Base-by-base conservation (phyloP, 768 basidiomycete genomes). In the Amanita pseudoporphyria region DNA sequence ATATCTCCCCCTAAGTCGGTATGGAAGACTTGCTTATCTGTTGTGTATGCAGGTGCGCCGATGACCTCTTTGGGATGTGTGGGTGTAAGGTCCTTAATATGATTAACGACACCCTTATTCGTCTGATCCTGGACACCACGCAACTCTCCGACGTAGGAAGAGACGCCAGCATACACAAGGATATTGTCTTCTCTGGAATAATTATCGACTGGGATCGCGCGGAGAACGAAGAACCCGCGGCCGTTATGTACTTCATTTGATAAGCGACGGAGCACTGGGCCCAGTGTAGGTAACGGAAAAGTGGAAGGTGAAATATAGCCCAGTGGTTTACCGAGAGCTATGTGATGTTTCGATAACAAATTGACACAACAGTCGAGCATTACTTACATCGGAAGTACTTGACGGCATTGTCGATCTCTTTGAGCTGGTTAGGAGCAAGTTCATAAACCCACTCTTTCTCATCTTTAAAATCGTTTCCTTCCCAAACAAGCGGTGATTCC, bases 1-100 rank as follows among this genome's bases (percentile, higher is more conserved):
- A 73, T 59, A 55, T 73, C 71, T 0, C 73, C 72, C 31, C 73
- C 72, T 30, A 69, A 63, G 51, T 74, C 72, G 1, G 72, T 72
- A 53, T 74, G 72, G 62, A 75, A 75, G 18, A 74, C 72, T 54
- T 74, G 72, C 52, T 70, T 72, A 58, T 74, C 71, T 1, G 71
- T 75, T 3, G 70, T 75, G 54, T 73, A 73, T 35, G 72, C 73
- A 9, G 71, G 64, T 45, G 69, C 68, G 6, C 70, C 70, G 41
- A 71, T 70, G 14, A 64, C 67, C 14, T 68, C 67, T 53, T 66
- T 63, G 4, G 71, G 67, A 49, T 71, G 71, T 53, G 64, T 69
- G 43, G 65, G 57, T 26, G 65, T 71, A 42, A 75, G 64, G 52
- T 75, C 73, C 52, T 73, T 73, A 56, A 75, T 71, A 47, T 75